Percentiles rank a stretch among this genome's conserved stretches.
Evolutionary conservation across 805 yeast genomes (phyloP).

Genomic region (Candida manassasensis): DNA sequence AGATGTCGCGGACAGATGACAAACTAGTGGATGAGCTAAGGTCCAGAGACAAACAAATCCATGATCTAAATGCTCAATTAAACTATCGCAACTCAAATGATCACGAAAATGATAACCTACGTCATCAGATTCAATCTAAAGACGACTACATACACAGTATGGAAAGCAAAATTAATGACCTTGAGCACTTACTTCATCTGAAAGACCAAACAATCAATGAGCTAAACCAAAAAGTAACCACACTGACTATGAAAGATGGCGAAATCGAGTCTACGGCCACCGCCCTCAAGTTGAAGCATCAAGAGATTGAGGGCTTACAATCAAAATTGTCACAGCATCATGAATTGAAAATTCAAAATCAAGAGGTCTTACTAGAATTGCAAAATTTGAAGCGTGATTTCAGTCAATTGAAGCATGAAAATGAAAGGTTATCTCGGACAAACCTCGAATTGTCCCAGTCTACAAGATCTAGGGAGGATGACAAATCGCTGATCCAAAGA

Average conservation of each 20-base stretch:
- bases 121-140: slow-evolving; percentile 4
- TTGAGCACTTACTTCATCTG: not conserved
- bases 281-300: not conserved
- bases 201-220: not conserved
- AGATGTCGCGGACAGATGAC: not conserved
- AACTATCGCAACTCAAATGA: not conserved
- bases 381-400: not conserved
- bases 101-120: not conserved
- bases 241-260: not conserved
- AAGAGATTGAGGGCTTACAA: slow-evolving; percentile 1
- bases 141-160: slow-evolving; percentile 5
- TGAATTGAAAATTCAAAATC: not conserved
- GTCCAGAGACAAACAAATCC: not conserved
- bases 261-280: not conserved
- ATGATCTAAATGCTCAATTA: not conserved
- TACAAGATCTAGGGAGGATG: not conserved
- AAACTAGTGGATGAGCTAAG: not conserved
- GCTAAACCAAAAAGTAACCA: not conserved
- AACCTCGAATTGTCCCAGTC: not conserved
- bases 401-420: slow-evolving; percentile 1
- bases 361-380: not conserved
- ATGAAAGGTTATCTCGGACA: not conserved
- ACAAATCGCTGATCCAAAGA: slow-evolving; percentile 1
- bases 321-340: not conserved
- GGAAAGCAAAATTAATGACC: slow-evolving; percentile 2